Evolutionary conservation across 345 rosid species (phyloP).

Genomic region (Gynandropsis gynandra): DNA sequence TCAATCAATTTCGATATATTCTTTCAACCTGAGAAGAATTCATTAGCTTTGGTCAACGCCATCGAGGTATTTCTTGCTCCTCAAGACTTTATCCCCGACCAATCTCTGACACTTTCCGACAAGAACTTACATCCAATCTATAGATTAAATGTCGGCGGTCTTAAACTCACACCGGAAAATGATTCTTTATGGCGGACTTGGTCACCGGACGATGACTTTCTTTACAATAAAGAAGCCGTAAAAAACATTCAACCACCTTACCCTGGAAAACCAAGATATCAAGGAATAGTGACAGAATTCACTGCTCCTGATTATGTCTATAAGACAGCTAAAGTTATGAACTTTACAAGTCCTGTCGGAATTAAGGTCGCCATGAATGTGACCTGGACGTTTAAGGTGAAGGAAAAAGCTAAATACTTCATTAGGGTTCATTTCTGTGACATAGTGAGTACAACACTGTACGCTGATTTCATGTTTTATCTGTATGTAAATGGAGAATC

Average conservation of each 20-base stretch:
- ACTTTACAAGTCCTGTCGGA: background rate
- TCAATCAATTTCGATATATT: constrained; percentile 20
- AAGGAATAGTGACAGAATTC: background rate
- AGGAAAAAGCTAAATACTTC: constrained; percentile 30
- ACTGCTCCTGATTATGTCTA: constrained; percentile 43
- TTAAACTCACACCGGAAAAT: constrained; percentile 33
- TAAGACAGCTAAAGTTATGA: constrained; percentile 33
- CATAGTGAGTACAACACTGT: background rate
- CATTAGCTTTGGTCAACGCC: constrained; percentile 59
- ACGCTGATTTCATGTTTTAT: constrained; percentile 14
- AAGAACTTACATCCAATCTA: constrained; percentile 28
- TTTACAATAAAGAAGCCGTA: constrained; percentile 37
- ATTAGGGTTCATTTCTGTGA: constrained; percentile 58
- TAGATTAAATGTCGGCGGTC: constrained; percentile 72
- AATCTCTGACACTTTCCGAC: background rate
- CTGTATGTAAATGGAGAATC: constrained; percentile 33
- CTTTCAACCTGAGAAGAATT: constrained; percentile 31
- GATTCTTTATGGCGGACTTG: constrained; percentile 65
- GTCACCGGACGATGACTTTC: constrained; percentile 38
- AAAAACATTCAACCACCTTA: fast-evolving
- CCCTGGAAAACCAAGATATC: constrained; percentile 5
- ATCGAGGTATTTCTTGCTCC: constrained; percentile 48
- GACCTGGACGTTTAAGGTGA: constrained; percentile 45
- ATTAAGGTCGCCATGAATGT: constrained; percentile 20
- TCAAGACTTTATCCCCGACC: constrained; percentile 19